Base-by-base conservation (phyloP, 73 alveolate genomes). In the Tetrahymena borealis region DNA sequence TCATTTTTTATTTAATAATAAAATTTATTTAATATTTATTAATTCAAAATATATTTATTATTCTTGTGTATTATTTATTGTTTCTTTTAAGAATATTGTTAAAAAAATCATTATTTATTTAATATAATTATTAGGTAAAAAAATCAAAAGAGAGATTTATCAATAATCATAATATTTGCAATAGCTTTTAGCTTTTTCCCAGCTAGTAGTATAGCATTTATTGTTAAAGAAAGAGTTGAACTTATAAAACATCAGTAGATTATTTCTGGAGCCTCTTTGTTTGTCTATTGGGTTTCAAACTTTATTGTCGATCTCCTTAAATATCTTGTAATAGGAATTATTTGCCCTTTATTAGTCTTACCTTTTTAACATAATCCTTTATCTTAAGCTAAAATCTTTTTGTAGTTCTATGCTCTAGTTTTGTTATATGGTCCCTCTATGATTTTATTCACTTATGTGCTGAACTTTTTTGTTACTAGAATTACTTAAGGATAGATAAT, bases 171-270 rank as follows among this genome's bases (percentile, higher is more conserved):
- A 79, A 97, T 96, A 39, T 95, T 98, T 43, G 96, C 99, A 0
- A 96, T 98, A 33, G 99, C 99, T 15, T 97, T 97, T 94, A 95
- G 99, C 16, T 94, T 98, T 91, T 97, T 98, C 15, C 99, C 99
- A 0, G 98, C 99, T 39, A 94, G 97, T 78, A 94, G 98, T 38
- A 95, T 98, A 1, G 94, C 97, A 32, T 95, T 95, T 41, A 98
- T 98, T 37, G 97, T 98, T 11, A 96, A 96, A 91, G 99, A 99
- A 94, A 96, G 99, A 96, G 99, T 98, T 94, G 96, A 91, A 92
- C 98, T 96, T 91, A 94, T 98, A 38, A 97, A 98, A 78, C 99
- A 98, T 94, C 93, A 96, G 95, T 97, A 97, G 92, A 90, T 96
- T 41, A 97, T 98, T 13, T 95, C 99, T 40, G 99, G 99, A 13